Percentiles rank a stretch among this genome's conserved stretches.
These are phyloP conservation scores for Septoria linicola DNA, from an alignment of 2,329 filamentous ascomycete genomes.

Conservation along the genomic window DNA sequence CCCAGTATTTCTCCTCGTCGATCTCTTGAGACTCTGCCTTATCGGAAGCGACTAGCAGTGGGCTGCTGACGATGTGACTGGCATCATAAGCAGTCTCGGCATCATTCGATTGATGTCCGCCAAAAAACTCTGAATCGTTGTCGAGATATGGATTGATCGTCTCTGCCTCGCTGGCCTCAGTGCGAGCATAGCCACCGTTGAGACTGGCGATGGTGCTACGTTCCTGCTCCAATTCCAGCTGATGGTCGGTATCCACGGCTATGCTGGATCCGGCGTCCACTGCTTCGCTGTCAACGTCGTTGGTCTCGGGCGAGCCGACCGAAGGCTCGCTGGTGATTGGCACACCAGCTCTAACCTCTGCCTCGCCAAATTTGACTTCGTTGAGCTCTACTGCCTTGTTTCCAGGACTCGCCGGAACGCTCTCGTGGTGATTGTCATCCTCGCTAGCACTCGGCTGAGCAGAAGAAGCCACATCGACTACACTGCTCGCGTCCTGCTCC, in stretches of 20 bases:
- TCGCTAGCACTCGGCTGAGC: too few species aligned
- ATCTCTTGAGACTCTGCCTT: conserved; percentile 6
- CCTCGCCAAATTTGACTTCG: too few species aligned
- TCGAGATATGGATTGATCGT: not conserved
- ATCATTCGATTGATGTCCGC: too few species aligned
- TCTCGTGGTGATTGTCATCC: too few species aligned
- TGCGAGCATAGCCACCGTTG: not conserved
- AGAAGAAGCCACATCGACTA: not conserved
- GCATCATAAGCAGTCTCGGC: not conserved
- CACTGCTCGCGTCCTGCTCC: not conserved
- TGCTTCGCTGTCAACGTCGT: too few species aligned
- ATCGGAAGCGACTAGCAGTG: not conserved
- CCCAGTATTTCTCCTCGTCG: conserved; percentile 20
- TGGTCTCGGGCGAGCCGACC: too few species aligned
- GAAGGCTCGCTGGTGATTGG: too few species aligned
- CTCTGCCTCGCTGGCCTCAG: not conserved
- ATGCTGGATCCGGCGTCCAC: too few species aligned
- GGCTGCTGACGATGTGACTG: not conserved
- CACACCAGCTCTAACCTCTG: too few species aligned
- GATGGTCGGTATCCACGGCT: too few species aligned
- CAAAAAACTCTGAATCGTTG: too few species aligned
- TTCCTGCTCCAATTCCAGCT: not conserved
- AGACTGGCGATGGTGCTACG: not conserved
- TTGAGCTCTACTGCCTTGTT: not conserved
- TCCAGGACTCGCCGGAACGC: too few species aligned